These are phyloP conservation scores for Forsythia suspensa DNA, from an alignment of 257 asterid genomes.

Conservation along the genomic window DNA sequence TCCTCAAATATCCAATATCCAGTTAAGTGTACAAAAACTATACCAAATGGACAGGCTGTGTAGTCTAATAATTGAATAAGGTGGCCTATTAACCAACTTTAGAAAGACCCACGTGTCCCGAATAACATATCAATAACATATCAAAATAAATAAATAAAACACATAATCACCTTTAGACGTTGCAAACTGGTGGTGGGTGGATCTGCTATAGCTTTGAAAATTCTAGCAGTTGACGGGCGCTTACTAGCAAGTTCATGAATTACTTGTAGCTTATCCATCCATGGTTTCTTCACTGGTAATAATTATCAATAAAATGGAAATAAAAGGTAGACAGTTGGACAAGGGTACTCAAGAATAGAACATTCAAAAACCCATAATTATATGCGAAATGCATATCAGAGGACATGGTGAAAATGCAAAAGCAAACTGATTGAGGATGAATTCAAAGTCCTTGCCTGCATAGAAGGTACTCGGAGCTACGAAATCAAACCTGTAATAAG, in stretches of 20 bases:
- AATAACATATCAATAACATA: background rate
- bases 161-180: constrained; percentile 69
- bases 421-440: background rate
- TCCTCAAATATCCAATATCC: background rate
- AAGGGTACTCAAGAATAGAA: constrained; percentile 3
- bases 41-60: background rate
- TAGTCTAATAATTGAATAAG: background rate
- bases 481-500: constrained; percentile 74
- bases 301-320: background rate
- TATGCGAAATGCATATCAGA: background rate
- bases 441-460: constrained; percentile 43
- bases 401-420: constrained; percentile 16
- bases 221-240: constrained; percentile 58
- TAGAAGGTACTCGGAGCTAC: constrained; percentile 89
- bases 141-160: constrained; percentile 15
- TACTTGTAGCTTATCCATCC: constrained; percentile 92
- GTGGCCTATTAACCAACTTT: background rate
- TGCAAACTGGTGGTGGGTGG: constrained; percentile 99
- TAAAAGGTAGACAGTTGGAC: background rate
- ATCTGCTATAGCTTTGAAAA: constrained; percentile 93
- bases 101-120: background rate
- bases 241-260: constrained; percentile 68
- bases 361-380: background rate
- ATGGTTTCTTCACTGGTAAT: constrained; percentile 70
- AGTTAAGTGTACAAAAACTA: background rate